These are phyloP conservation scores for Mucor lusitanicus DNA, from an alignment of 371 early-diverging fungal species.

Conservation along the genomic window DNA sequence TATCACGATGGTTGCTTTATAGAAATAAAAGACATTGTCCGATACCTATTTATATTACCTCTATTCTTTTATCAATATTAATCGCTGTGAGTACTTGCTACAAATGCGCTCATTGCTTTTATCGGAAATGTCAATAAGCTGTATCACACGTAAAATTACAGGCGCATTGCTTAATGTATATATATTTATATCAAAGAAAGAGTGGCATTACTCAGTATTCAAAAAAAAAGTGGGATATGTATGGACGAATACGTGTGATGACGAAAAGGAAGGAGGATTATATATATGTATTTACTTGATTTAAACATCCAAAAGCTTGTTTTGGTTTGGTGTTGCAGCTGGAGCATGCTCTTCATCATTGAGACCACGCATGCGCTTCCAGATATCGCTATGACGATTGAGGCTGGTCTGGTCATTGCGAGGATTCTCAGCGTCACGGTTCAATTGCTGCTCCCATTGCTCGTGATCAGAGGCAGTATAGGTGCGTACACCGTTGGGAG, in stretches of 20 bases:
- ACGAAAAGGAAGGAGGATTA: background rate
- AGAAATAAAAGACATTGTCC: no score
- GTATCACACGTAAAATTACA: no score
- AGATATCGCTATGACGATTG: conserved; percentile 34
- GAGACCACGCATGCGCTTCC: conserved; percentile 43
- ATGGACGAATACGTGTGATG: background rate
- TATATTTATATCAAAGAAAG: no score
- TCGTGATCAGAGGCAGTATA: conserved; percentile 51
- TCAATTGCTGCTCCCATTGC: conserved; percentile 39
- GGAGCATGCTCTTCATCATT: conserved; percentile 12
- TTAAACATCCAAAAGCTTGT: conserved; percentile 1
- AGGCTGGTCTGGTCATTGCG: background rate
- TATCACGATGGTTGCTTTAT: no score
- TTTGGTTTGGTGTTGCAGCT: background rate
- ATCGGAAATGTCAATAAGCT: no score
- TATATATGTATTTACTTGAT: background rate
- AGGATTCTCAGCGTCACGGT: conserved; percentile 25
- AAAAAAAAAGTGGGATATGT: no score
- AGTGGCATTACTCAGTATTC: no score
- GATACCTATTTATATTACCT: no score
- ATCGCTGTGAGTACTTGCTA: no score
- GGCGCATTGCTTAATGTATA: no score
- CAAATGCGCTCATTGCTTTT: no score
- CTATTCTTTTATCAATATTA: no score
- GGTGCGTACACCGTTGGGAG: conserved; percentile 19